Evolutionary conservation across 1,284 basidiomycete genomes (phyloP), one percentile per base, ranked within the genome.

Genomic region (Cryptococcus sp.): DNA sequence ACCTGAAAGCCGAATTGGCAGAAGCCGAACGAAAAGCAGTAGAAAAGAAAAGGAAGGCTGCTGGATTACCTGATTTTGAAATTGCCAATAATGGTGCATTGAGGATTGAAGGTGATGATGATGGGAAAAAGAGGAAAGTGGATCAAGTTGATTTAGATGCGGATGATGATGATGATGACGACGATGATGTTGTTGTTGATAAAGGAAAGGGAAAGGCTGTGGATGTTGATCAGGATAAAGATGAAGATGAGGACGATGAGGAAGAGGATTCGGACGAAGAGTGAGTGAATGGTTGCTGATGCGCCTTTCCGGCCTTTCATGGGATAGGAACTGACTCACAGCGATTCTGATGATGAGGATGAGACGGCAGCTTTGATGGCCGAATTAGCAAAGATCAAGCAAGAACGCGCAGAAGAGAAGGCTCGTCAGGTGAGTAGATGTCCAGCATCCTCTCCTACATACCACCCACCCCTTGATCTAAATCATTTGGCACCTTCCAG

Each of bases 371-470:
- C 93, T 65, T 79, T 97, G 22, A 79, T 97, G 61, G 84, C 90
- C 22, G 92, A 97, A 71, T 79, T 97, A 19, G 92, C 92, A 75
- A 94, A 92, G 77, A 96, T 96, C 64, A 96, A 94, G 74, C 84
- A 85, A 49, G 91, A 97, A 69, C 82, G 92, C 16, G 91, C 91
- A 14, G 91, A 88, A 67, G 92, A 97, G 76, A 91, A 92, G 70
- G 86, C 82, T 43, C 79, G 87, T 45, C 81, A 76, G 59, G 79
- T 79, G 45, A 54, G 62, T 52, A 37, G 40, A 28, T 28, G 25
- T 48, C 40, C 25, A 18, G 11, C 24, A 22, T 4, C 14, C 9
- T 18, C 31, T 22, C 25, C 23, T 23, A 14, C 43, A 25, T 39
- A 25, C n/a, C 32, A 10, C 37, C 2, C 16, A 16, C 21, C 13